Evolutionary conservation across 345 rosid species (phyloP).

Genomic region (Anastatica hierochuntica): DNA sequence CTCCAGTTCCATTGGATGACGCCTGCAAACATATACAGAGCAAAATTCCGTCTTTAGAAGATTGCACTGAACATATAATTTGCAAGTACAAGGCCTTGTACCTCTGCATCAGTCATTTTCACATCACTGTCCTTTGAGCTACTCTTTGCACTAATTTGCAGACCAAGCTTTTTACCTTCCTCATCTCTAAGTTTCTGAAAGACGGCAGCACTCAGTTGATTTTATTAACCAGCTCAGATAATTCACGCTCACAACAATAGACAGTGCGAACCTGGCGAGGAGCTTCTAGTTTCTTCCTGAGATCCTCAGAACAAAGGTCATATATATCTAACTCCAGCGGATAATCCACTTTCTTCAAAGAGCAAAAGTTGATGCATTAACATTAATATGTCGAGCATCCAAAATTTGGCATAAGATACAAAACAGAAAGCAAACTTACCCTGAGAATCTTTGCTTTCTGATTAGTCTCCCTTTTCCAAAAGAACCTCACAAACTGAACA

Average conservation of each 20-base stretch:
- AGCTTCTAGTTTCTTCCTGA: conserved; percentile 58
- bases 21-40: conserved; percentile 36
- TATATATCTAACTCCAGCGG: conserved; percentile 85
- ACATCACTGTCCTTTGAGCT: conserved; percentile 49
- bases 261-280: conserved; percentile 68
- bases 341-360: conserved; percentile 88
- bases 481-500: conserved; percentile 94
- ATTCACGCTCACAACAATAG: not conserved
- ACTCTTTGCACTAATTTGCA: conserved; percentile 42
- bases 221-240: not conserved
- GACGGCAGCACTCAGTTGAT: conserved; percentile 1
- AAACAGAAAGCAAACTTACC: conserved; percentile 34
- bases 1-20: conserved; percentile 50
- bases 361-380: not conserved
- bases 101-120: conserved; percentile 80
- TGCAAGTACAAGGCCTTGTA: conserved; percentile 15
- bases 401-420: not conserved
- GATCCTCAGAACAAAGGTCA: conserved; percentile 87
- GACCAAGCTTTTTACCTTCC: conserved; percentile 79
- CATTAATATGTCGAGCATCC: not conserved
- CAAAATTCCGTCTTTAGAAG: not conserved
- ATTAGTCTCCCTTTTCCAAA: conserved; percentile 99
- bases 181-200: conserved; percentile 72
- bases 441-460: conserved; percentile 96
- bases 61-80: not conserved